These are phyloP conservation scores for Hericium coralloides DNA, from an alignment of 768 basidiomycete species.

Conservation along the genomic window DNA sequence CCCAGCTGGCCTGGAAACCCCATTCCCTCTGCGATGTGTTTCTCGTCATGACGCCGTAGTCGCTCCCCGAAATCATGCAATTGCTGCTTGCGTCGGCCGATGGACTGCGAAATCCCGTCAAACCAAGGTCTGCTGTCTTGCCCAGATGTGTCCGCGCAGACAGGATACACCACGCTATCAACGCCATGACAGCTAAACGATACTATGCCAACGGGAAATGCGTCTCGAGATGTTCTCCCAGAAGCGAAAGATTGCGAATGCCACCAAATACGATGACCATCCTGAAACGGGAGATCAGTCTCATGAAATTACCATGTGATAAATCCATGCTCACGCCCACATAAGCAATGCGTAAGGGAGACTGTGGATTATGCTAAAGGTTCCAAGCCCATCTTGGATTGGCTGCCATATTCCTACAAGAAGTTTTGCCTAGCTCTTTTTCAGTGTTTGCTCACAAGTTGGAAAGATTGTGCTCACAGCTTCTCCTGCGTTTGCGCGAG, in stretches of 20 bases:
- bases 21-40: neutral
- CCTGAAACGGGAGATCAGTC: neutral
- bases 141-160: neutral
- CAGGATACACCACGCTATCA: neutral
- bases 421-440: conserved; percentile 17
- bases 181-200: neutral
- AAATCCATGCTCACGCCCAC: conserved; percentile 41
- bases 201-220: neutral
- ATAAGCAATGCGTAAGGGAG: conserved; percentile 49
- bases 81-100: neutral
- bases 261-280: conserved; percentile 7
- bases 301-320: too few species aligned
- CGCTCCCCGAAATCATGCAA: neutral
- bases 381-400: conserved; percentile 35
- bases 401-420: conserved; percentile 17
- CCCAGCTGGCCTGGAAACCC: neutral
- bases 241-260: conserved; percentile 6
- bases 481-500: neutral
- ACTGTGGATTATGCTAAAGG: conserved; percentile 44
- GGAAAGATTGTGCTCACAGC: conserved; percentile 10
- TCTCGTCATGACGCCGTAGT: neutral
- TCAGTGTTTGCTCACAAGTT: conserved; percentile 28
- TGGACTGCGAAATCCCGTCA: neutral
- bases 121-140: neutral
- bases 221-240: neutral